Percentiles rank a stretch among this genome's conserved stretches.
phyloP scores from a whole-genome alignment of 2,329 filamentous ascomycete genomes.

The Curvularia hawaiiensis region DNA sequence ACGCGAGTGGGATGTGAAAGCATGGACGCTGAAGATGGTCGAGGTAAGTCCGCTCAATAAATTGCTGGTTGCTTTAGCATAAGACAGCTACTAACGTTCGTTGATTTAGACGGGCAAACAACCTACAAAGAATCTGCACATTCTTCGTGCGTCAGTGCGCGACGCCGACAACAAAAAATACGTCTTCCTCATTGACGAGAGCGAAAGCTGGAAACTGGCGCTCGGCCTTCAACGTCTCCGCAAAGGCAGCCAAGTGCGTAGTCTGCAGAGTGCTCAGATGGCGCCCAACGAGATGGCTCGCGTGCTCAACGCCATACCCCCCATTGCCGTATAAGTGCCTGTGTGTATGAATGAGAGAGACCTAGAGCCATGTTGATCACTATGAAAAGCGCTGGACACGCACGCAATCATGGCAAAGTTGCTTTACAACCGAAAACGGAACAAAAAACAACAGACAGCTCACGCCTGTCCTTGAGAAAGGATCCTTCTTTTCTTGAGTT shows the following conservation, averaged over 20 bases:
- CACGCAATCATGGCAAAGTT: neutral
- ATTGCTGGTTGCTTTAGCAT: neutral
- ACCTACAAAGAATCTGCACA: slow-evolving; percentile 53
- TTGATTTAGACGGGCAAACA: slow-evolving; percentile 51
- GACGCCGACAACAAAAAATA: slow-evolving; percentile 66
- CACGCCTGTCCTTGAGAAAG: neutral
- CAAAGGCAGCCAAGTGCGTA: slow-evolving; percentile 61
- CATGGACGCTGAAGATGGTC: slow-evolving; percentile 92
- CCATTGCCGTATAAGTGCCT: slow-evolving; percentile 12
- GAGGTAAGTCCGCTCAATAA: slow-evolving; percentile 57
- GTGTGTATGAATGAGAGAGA: neutral
- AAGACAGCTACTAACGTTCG: slow-evolving; percentile 13
- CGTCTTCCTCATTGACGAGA: slow-evolving; percentile 64
- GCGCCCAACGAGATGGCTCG: slow-evolving; percentile 51
- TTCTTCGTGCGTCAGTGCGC: slow-evolving; percentile 63
- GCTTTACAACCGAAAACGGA: neutral
- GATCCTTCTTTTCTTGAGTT: neutral
- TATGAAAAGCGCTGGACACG: neutral
- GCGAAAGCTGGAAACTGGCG: slow-evolving; percentile 67
- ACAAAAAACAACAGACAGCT: neutral
- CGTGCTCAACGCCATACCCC: slow-evolving; percentile 43
- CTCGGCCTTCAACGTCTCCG: slow-evolving; percentile 62
- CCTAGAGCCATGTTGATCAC: neutral
- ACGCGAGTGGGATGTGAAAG: slow-evolving; percentile 97
- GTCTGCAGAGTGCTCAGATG: slow-evolving; percentile 59